Percentiles rank a stretch among this genome's conserved stretches.
Conservation (phyloP, 225 moss, liverwort and hornwort species). For the Straminergon stramineum region DNA sequence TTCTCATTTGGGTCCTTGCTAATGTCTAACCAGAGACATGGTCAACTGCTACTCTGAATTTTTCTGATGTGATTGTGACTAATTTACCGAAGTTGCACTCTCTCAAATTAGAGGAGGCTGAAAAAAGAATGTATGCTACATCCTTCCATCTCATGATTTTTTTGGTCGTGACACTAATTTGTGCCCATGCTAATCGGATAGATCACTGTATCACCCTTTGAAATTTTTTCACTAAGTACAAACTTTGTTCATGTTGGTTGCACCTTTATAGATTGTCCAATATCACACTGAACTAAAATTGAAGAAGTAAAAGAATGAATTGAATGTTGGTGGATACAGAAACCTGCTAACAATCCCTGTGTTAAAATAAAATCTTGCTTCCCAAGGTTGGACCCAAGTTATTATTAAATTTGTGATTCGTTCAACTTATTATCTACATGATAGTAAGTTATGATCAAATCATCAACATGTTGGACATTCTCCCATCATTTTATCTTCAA, state of each 20-base stretch:
- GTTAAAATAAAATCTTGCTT: background rate
- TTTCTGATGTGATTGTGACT: background rate
- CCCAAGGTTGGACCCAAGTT: background rate
- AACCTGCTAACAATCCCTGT: too few relatives aligned
- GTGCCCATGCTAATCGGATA: background rate
- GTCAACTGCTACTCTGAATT: background rate
- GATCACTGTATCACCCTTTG: background rate
- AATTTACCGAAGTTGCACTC: background rate
- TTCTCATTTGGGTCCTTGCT: background rate
- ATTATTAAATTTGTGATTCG: background rate
- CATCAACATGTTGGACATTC: background rate
- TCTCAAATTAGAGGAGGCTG: background rate
- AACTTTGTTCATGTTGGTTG: background rate
- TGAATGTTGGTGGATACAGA: background rate
- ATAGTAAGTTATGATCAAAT: background rate
- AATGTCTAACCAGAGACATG: background rate
- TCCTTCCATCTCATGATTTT: background rate
- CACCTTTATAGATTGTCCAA: background rate
- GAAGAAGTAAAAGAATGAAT: background rate
- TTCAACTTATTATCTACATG: too few relatives aligned
- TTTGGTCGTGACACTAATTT: too few relatives aligned
- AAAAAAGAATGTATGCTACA: background rate
- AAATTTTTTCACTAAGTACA: background rate
- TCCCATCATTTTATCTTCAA: background rate
- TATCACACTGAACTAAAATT: background rate